Conservation (phyloP, 805 yeast species). For the Barnettozyma wickerhamii region DNA sequence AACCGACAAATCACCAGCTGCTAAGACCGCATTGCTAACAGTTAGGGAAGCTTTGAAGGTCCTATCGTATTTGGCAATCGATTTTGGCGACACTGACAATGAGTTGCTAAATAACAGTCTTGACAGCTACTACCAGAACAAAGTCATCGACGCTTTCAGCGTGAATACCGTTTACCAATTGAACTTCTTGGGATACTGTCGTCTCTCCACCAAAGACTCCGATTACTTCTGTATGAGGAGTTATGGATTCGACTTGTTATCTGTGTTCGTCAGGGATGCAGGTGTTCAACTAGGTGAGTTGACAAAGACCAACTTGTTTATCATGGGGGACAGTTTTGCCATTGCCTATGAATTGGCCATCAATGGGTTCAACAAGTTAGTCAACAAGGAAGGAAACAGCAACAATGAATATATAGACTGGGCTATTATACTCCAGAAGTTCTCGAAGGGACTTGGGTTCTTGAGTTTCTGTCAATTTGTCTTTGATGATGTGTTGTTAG, state of each 20-base stretch:
- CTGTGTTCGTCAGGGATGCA: slow-evolving; percentile 46
- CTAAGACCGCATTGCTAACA: slow-evolving; percentile 29
- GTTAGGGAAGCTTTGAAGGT: slow-evolving; percentile 41
- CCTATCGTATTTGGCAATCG: slow-evolving; percentile 42
- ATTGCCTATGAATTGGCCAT: slow-evolving; percentile 34
- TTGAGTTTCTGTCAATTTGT: slow-evolving; percentile 13
- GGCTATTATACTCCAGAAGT: slow-evolving; percentile 24
- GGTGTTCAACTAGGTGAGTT: slow-evolving; percentile 41
- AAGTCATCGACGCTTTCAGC: slow-evolving; percentile 42
- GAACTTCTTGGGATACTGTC: slow-evolving; percentile 47
- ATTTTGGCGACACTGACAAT: slow-evolving; percentile 31
- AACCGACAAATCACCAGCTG: slow-evolving; percentile 32
- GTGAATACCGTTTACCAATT: slow-evolving; percentile 38
- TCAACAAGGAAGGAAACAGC: slow-evolving; percentile 13
- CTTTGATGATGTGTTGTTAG: slow-evolving; percentile 1
- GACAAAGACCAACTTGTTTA: slow-evolving; percentile 36
- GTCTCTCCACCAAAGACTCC: slow-evolving; percentile 25
- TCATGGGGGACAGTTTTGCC: slow-evolving; percentile 38
- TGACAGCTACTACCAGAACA: slow-evolving; percentile 24
- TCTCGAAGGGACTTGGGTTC: slow-evolving; percentile 24
- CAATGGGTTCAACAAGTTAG: slow-evolving; percentile 24
- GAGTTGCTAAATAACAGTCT: slow-evolving; percentile 19
- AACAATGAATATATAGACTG: slow-evolving; percentile 19
- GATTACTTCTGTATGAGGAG: slow-evolving; percentile 31
- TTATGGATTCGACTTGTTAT: slow-evolving; percentile 43